Evolutionary conservation across 2,329 filamentous ascomycete species (phyloP), one percentile per base, ranked within the genome.

Genomic region (Trichoderma asperellum): DNA sequence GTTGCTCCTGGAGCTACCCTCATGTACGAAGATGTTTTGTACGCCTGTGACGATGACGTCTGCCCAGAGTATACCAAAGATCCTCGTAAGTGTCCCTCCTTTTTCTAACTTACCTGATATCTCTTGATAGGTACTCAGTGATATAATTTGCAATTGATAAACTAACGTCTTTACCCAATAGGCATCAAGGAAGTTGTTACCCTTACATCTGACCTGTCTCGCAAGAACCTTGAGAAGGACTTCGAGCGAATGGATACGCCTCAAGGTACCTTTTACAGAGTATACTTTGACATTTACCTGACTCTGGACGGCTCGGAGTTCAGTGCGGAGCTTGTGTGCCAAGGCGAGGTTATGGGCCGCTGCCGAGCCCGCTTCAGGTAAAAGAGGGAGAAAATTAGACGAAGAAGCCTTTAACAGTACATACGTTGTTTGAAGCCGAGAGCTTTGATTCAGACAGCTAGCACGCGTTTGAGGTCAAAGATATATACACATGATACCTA

Each of bases 221-320:
- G 95, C 75, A 99, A 98, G 87, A 98, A 98, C 79, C 90, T 99
- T 14, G 96, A 99, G 81, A 98, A 97, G 83, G 96, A 99, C 80
- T 99, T 99, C 77, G 96, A 99, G 83, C 90, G 96, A 78, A 98
- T 98, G 96, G 96, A 98, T 79, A 98, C 96, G 1, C 94, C 96
- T 6, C 95, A 99, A 80, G 96, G 96, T 72, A 96, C 93, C 4
- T 97, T 97, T 81, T 97, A 97, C 85, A 90, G 93, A 72, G 89
- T 91, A 71, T 91, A 91, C 80, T 91, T 91, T 74, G 89, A 91
- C 74, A 91, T 91, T 73, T 96, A 97, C 81, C 88, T 99, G 73
- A 98, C 96, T 0, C 90, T 99, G 18, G 96, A 99, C 77, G 96
- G 96, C 27, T 97, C 93, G 64, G 96, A 99, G 80, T 98, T 99